Evolutionary conservation across 306 rosid species (phyloP), one percentile per base, ranked within the genome.

Genomic region (Prosopis cineraria): DNA sequence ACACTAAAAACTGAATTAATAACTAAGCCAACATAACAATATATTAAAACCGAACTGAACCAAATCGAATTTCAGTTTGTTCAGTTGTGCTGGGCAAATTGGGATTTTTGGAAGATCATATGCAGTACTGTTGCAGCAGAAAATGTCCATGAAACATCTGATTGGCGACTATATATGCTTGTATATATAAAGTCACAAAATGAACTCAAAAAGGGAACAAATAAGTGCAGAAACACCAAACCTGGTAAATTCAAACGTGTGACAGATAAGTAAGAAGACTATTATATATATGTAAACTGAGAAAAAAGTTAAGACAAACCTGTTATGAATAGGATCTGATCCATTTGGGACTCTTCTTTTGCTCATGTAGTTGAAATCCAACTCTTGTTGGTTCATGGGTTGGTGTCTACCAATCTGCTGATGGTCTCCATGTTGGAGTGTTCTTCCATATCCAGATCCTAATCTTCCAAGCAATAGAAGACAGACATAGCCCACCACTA

Each of bases 301-400:
- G 72, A 36, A 69, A 45, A 2, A 8, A 68, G 59, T 27, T 27
- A 13, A 77, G 40, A 27, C 24, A 68, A 60, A 91, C 96, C 96
- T 91, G 91, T 91, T 91, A 52, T 91, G 96, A 73, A 90, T 88
- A 41, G 96, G 93, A 85, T 90, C 91, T 30, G 92, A 92, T 50
- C 95, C 95, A 48, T 87, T 88, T 24, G 91, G 91, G 71, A 90
- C 91, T 84, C 79, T 85, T 79, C 92, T 55, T 84, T 90, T 90
- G 86, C 86, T 90, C 88, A 86, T 83, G 68, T 86, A 78, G 84
- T 84, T 85, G 72, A 76, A 81, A 79, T 85, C 89, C 76, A 87
- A 75, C 65, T 84, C 70, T 12, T 85, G 85, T 82, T 37, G 75
- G 24, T 81, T 70, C 43, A 73, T 63, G 17, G 75, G 84, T 52